These are phyloP conservation scores for Capsella bursapastoris DNA, from an alignment of 345 rosid genomes.

Conservation along the genomic window DNA sequence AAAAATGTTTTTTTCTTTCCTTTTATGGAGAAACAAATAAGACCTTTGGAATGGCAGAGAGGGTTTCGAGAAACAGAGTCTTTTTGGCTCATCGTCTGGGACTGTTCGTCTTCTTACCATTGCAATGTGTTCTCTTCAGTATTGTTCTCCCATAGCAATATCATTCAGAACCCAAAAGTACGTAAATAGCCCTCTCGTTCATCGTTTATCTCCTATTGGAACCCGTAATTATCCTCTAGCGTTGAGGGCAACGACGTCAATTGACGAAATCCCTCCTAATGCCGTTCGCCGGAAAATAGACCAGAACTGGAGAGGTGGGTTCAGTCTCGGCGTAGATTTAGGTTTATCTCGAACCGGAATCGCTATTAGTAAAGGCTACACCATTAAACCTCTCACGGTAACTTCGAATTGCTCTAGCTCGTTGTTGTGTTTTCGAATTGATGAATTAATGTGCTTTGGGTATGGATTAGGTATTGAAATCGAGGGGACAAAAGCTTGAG, in stretches of 20 bases:
- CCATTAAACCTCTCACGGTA: constrained; percentile 78
- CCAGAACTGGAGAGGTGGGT: constrained; percentile 77
- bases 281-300: constrained; percentile 67
- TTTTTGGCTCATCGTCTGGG: constrained; percentile 1
- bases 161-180: constrained; percentile 23
- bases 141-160: neutral
- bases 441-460: constrained; percentile 13
- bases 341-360: constrained; percentile 80
- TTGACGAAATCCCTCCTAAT: constrained; percentile 69
- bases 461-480: constrained; percentile 62
- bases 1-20: too few relatives aligned
- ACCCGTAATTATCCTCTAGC: constrained; percentile 10
- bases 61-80: constrained; percentile 1
- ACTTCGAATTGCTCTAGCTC: neutral
- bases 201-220: neutral
- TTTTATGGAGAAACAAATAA: neutral
- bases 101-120: constrained; percentile 14
- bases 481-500: constrained; percentile 87
- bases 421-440: neutral
- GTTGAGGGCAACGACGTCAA: constrained; percentile 44
- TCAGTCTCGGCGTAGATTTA: constrained; percentile 88
- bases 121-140: constrained; percentile 46
- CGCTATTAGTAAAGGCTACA: constrained; percentile 84
- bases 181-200: constrained; percentile 24
- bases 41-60: neutral